phyloP scores from a whole-genome alignment of 257 asterid genomes.

The Capsicum chinense region DNA sequence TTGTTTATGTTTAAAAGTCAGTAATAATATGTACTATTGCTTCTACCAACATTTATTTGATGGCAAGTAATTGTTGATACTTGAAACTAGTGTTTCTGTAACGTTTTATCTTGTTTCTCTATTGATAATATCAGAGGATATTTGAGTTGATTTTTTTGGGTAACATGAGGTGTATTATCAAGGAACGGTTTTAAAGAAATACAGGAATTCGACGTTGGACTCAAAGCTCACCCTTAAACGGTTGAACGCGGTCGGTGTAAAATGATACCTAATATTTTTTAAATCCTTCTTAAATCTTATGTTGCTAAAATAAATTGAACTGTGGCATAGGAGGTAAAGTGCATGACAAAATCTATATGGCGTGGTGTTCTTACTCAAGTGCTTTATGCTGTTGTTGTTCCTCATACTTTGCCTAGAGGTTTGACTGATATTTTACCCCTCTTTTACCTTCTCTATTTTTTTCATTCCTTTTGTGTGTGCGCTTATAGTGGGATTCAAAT shows the following conservation, averaged over 20 bases:
- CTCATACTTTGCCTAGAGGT: too few relatives aligned
- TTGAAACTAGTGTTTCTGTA: not conserved
- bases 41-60: not conserved
- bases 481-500: too few relatives aligned
- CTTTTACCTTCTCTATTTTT: too few relatives aligned
- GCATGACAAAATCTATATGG: slow-evolving; percentile 87
- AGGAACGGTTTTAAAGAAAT: slow-evolving; percentile 90
- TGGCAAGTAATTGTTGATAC: slow-evolving; percentile 9
- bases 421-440: too few relatives aligned
- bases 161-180: slow-evolving; percentile 64
- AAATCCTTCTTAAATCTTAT: slow-evolving; percentile 4
- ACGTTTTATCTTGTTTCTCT: not conserved
- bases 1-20: not conserved
- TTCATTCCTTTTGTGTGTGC: too few relatives aligned
- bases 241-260: slow-evolving; percentile 77
- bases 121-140: slow-evolving; percentile 59
- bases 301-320: slow-evolving; percentile 32
- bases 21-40: not conserved
- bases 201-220: slow-evolving; percentile 86
- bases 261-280: not conserved
- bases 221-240: slow-evolving; percentile 84
- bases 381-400: slow-evolving; percentile 66
- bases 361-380: slow-evolving; percentile 86
- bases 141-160: slow-evolving; percentile 84
- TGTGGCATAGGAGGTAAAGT: slow-evolving; percentile 82